A percentile compares a stretch with the other conserved stretches of the same genome.
These are phyloP conservation scores for Cercospora berteroae DNA, from an alignment of 2,329 filamentous ascomycete species.

Conservation along the genomic window DNA sequence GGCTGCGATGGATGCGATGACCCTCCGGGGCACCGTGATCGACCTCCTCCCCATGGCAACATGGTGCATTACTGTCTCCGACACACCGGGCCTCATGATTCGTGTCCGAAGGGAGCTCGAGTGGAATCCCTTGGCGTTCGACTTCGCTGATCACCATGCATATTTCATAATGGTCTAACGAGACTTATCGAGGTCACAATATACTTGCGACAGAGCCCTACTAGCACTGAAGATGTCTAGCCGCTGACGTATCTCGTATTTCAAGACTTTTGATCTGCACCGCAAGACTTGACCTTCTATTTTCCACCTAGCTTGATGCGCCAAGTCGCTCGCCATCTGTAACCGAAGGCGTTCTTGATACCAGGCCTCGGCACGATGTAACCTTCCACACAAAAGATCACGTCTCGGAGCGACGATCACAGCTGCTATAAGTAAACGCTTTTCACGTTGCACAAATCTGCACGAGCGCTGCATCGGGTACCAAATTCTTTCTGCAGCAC, in stretches of 20 bases:
- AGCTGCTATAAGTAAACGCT: not conserved
- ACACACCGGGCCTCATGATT: too few species aligned
- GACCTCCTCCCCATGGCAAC: too few species aligned
- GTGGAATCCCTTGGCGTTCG: not conserved
- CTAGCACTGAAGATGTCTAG: not conserved
- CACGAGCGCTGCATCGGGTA: not conserved
- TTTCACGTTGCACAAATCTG: not conserved
- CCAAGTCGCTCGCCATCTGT: slow-evolving; percentile 1
- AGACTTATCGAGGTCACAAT: not conserved
- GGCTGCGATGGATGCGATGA: too few species aligned
- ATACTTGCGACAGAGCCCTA: not conserved
- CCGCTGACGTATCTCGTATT: not conserved
- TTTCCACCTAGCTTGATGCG: not conserved
- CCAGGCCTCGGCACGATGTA: not conserved
- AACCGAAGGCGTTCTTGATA: not conserved
- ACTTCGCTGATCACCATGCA: not conserved
- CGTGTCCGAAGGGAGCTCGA: too few species aligned
- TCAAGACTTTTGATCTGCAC: not conserved
- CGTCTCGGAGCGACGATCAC: not conserved
- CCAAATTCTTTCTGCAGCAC: not conserved
- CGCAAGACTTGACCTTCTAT: not conserved
- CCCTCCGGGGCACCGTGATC: too few species aligned
- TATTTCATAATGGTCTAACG: not conserved
- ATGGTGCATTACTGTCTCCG: too few species aligned
- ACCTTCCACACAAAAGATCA: not conserved